These are phyloP conservation scores for Tetratostichococcus sp. DNA, from an alignment of 139 green algal species.

Conservation along the genomic window DNA sequence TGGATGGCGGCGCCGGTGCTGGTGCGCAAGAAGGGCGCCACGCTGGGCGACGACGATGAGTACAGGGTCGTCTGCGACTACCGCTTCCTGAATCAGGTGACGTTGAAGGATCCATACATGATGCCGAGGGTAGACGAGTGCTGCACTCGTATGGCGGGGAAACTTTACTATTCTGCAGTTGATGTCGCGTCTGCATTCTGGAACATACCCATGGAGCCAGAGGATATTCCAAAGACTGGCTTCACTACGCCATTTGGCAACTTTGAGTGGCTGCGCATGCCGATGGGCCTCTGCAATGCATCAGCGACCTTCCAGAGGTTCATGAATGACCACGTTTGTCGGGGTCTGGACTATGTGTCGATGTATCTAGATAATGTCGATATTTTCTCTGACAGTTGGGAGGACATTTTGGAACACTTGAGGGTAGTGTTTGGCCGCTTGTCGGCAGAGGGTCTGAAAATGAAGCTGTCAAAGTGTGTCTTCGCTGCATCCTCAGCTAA, in stretches of 20 bases:
- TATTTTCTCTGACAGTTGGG: background rate
- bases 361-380: slow-evolving; percentile 27
- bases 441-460: too few relatives aligned
- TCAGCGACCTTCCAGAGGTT: slow-evolving; percentile 20
- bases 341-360: background rate
- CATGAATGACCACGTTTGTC: slow-evolving; percentile 12
- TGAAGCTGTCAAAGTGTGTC: slow-evolving; percentile 24
- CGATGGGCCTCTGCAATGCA: slow-evolving; percentile 8
- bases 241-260: background rate
- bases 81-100: background rate
- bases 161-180: background rate
- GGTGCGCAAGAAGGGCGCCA: too few relatives aligned
- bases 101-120: background rate
- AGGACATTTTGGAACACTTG: too few relatives aligned
- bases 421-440: too few relatives aligned
- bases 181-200: background rate
- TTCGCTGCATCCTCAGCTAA: slow-evolving; percentile 7
- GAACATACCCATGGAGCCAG: background rate
- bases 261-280: background rate
- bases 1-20: too few relatives aligned
- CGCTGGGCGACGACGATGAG: too few relatives aligned
- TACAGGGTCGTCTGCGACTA: too few relatives aligned
- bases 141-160: too few relatives aligned
- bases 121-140: too few relatives aligned
- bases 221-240: background rate